Evolutionary conservation across 305 asterid genomes (phyloP), one percentile per base, ranked within the genome.

Genomic region (Fraxinus velutina): DNA sequence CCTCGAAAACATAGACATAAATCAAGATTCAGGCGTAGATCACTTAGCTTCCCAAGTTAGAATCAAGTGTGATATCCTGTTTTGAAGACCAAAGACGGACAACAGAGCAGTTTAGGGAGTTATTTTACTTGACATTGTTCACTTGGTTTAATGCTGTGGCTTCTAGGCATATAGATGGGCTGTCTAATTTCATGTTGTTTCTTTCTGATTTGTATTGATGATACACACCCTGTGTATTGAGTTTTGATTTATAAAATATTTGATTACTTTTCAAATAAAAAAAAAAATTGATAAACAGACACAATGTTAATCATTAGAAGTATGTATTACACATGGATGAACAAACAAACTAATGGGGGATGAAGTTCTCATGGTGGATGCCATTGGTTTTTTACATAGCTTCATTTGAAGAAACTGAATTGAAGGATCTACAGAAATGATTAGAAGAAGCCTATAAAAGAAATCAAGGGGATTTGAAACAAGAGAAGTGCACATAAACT

Each of bases 221-320:
- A 27, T 1, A 27, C 30, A 27, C 30, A 27, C 30, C 30, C 2
- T 1, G 30, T 27, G 30, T 27, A 29, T 29, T 29, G 32, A 29
- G 32, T 29, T 29, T 29, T 29, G 32, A 29, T 29, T 29, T 29
- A 29, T 29, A 29, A 29, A 29, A 29, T 29, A 29, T 29, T 29
- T 29, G 32, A 29, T 29, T 29, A 29, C 32, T 29, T 29, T 29
- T 29, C 32, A 29, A 29, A 29, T 2, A 29, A 29, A 29, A 29
- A 29, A 29, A 29, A 29, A 29, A 44, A 44, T 44, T 44, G 55
- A 44, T 44, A 44, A 44, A 44, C 55, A 44, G 55, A 44, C 55
- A 12, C 55, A 75, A 71, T 24, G 50, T 22, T 55, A 60, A 73
- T 42, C 80, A 36, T 57, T 79, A 85, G 83, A 82, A 36, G 79